A percentile compares a stretch with the other conserved stretches of the same genome.
Evolutionary conservation across 1,284 basidiomycete genomes (phyloP).

Genomic region (Neonothopanus nambi): DNA sequence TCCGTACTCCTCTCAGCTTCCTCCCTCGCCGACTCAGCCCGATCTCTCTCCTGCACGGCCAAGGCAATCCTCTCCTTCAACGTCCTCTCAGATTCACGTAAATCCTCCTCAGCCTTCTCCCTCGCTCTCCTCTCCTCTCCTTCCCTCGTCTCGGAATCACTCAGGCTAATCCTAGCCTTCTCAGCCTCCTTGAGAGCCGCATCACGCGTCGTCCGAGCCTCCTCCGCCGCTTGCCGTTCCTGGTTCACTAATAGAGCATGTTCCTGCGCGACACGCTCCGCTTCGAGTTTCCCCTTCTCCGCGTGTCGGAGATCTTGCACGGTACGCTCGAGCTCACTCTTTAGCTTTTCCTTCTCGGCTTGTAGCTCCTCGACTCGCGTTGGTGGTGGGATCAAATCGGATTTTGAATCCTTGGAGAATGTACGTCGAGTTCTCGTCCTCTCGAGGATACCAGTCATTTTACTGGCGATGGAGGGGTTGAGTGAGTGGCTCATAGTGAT

Average conservation of each 20-base stretch:
- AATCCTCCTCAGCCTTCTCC: not conserved
- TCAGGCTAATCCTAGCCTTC: not conserved
- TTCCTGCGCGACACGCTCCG: conserved; percentile 7
- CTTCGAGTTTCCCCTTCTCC: conserved; percentile 8
- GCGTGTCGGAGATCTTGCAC: not conserved
- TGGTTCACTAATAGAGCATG: not conserved
- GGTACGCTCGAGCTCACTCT: conserved; percentile 2
- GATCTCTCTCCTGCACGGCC: not conserved
- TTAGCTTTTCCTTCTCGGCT: not conserved
- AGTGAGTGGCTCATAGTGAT: conserved; percentile 2
- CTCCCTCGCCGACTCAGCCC: not conserved
- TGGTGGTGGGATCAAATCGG: not conserved
- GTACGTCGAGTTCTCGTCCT: conserved; percentile 10
- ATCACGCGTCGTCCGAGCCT: not conserved
- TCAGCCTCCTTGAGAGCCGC: not conserved
- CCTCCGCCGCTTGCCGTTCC: not conserved
- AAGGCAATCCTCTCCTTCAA: not conserved
- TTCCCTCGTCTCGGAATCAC: not conserved
- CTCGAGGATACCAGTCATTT: conserved; percentile 8
- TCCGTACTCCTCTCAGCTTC: not conserved
- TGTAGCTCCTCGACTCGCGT: not conserved
- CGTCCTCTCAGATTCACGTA: not conserved
- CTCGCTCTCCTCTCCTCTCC: not conserved
- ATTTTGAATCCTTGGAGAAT: conserved; percentile 5
- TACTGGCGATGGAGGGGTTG: conserved; percentile 6